Base-by-base conservation (phyloP, 768 basidiomycete genomes). In the Trametes elegans region DNA sequence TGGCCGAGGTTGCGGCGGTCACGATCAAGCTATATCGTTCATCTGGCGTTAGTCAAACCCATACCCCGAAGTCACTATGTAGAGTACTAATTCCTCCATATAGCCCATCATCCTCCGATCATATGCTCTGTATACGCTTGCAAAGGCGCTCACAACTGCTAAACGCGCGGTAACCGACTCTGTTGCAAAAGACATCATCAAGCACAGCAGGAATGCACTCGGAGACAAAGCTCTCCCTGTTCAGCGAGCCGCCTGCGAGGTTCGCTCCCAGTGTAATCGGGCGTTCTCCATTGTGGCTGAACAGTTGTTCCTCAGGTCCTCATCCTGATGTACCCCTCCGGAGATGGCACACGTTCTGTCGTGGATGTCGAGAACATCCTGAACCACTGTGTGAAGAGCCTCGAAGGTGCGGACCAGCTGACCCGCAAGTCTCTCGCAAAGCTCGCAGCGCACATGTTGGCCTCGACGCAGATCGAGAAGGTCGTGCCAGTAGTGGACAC, bases 161-260 rank as follows among this genome's bases (percentile, higher is more conserved):
- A 93, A 88, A 58, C 85, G 87, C 49, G 93, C 93, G 0, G 77
- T 96, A 1, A 84, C 90, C 0, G 96, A 99, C 56, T 74, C 84
- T 5, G 74, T 83, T 2, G 70, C 79, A 49, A 93, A 82, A 66
- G 97, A 99, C 63, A 79, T 95, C 41, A 64, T 90, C 48, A 98
- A 96, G 70, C 85, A 90, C 59, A 85, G 89, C 75, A 85, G 80
- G 63, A 76, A 79, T 32, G 83, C 81, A 1, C 72, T 98, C 1
- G 76, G 76, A 0, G 96, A 98, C 70, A 94, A 92, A 71, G 84
- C 87, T 7, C 73, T 93, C 3, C 81, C 92, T 5, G 80, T 98
- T 16, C 92, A 97, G 66, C 83, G 95, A 21, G 92, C 83, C 2
- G 86, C 87, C 7, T 80, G 92, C 23, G 84, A 90, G 62, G 93